These are phyloP conservation scores for Phytophthora ohioensis DNA, from an alignment of 352 stramenopile genomes.

Conservation along the genomic window DNA sequence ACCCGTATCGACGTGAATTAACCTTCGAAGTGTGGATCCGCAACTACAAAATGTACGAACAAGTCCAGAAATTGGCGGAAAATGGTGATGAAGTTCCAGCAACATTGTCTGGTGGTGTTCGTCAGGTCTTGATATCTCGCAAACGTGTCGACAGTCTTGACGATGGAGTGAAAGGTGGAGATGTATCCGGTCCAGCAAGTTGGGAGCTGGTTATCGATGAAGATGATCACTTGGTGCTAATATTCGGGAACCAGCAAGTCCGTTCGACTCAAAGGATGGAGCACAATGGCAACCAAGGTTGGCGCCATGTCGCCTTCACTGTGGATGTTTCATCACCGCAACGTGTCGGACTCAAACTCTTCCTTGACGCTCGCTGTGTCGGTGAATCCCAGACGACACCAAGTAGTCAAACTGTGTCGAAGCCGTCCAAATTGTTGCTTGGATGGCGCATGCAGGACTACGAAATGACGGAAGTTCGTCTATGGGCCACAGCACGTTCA, in stretches of 20 bases:
- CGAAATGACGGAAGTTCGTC: slow-evolving; percentile 80
- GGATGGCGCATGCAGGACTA: slow-evolving; percentile 60
- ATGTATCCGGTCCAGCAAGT: slow-evolving; percentile 34
- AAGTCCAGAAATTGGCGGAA: slow-evolving; percentile 41
- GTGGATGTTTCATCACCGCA: slow-evolving; percentile 65
- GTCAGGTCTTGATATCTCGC: slow-evolving; percentile 34
- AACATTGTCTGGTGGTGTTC: slow-evolving; percentile 17
- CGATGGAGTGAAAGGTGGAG: slow-evolving; percentile 28
- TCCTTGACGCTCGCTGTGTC: slow-evolving; percentile 64
- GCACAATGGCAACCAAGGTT: slow-evolving; percentile 38
- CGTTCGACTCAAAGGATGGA: slow-evolving; percentile 53
- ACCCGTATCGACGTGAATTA: slow-evolving; percentile 82
- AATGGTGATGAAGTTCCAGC: slow-evolving; percentile 29
- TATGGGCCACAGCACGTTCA: slow-evolving; percentile 80
- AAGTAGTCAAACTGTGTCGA: slow-evolving; percentile 49
- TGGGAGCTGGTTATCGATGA: slow-evolving; percentile 62
- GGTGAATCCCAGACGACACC: slow-evolving; percentile 52
- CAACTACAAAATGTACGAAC: slow-evolving; percentile 53
- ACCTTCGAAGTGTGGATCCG: slow-evolving; percentile 83
- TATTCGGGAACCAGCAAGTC: slow-evolving; percentile 55
- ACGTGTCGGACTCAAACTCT: slow-evolving; percentile 64
- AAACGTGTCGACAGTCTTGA: slow-evolving; percentile 31
- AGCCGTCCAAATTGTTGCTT: slow-evolving; percentile 58
- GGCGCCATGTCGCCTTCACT: slow-evolving; percentile 80
- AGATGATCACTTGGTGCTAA: slow-evolving; percentile 55